Percentiles rank a stretch among this genome's conserved stretches.
These are phyloP conservation scores for Brassica cretica DNA, from an alignment of 345 rosid species.

Conservation along the genomic window DNA sequence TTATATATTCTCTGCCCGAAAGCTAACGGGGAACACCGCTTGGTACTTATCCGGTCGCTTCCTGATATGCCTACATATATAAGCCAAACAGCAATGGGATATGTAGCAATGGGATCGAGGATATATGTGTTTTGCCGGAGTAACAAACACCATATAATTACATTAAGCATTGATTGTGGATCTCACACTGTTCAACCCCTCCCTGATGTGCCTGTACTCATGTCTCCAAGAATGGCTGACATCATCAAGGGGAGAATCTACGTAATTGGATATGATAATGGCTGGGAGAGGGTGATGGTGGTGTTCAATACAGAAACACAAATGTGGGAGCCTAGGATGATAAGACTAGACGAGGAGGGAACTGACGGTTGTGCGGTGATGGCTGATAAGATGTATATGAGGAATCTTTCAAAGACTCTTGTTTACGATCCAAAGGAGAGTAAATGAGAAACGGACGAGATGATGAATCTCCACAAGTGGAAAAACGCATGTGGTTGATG, in stretches of 20 bases:
- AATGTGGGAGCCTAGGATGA: not conserved
- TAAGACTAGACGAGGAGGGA: not conserved
- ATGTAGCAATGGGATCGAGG: not conserved
- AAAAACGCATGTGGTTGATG: not conserved
- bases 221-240: not conserved
- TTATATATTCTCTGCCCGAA: not conserved
- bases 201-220: not conserved
- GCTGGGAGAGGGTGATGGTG: not conserved
- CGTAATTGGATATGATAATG: not conserved
- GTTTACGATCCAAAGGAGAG: not conserved
- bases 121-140: constrained; percentile 1
- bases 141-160: not conserved
- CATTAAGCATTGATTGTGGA: not conserved
- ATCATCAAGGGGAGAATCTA: not conserved
- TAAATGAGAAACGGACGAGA: not conserved
- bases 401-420: not conserved
- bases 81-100: not conserved
- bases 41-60: not conserved
- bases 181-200: not conserved
- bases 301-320: constrained; percentile 15
- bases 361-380: not conserved
- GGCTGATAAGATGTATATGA: not conserved
- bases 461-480: not conserved
- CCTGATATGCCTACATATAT: not conserved
- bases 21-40: not conserved